Conservation (phyloP, 768 basidiomycete genomes). For the Saitozyma sp. region DNA sequence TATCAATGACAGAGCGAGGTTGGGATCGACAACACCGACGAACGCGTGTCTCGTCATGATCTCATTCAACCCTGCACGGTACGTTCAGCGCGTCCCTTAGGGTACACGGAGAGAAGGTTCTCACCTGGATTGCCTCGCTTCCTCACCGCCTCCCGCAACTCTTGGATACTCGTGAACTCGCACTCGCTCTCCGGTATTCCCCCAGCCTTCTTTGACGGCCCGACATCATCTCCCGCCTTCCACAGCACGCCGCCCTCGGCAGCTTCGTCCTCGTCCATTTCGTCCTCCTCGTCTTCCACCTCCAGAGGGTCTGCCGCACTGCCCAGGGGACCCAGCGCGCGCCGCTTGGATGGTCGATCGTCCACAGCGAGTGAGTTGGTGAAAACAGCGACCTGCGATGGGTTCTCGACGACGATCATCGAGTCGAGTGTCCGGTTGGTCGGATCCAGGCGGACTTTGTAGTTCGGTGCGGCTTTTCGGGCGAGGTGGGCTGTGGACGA, state of each 20-base stretch:
- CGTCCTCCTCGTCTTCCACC: constrained; percentile 55
- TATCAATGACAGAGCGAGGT: constrained; percentile 72
- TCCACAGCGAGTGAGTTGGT: constrained; percentile 6
- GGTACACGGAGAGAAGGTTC: constrained; percentile 33
- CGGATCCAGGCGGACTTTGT: constrained; percentile 87
- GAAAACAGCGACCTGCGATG: constrained; percentile 53
- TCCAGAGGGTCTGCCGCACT: constrained; percentile 46
- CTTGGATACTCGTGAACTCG: constrained; percentile 70
- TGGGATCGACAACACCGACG: constrained; percentile 82
- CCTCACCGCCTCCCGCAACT: constrained; percentile 62
- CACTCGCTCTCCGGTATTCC: constrained; percentile 72
- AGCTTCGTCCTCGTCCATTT: constrained; percentile 49
- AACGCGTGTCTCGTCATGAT: constrained; percentile 85
- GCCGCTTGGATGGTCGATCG: constrained; percentile 23
- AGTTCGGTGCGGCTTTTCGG: constrained; percentile 61
- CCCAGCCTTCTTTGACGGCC: constrained; percentile 16
- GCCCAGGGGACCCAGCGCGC: constrained; percentile 15
- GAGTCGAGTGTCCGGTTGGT: constrained; percentile 89
- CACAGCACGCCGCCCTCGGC: constrained; percentile 11
- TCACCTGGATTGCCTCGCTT: constrained; percentile 71
- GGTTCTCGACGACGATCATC: constrained; percentile 76
- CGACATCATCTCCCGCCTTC: constrained; percentile 5
- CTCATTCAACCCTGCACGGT: constrained; percentile 67
- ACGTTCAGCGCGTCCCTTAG: background rate
- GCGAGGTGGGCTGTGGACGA: constrained; percentile 11